phyloP scores from a whole-genome alignment of 2,329 filamentous ascomycete genomes.

The Neonectria ditissima region DNA sequence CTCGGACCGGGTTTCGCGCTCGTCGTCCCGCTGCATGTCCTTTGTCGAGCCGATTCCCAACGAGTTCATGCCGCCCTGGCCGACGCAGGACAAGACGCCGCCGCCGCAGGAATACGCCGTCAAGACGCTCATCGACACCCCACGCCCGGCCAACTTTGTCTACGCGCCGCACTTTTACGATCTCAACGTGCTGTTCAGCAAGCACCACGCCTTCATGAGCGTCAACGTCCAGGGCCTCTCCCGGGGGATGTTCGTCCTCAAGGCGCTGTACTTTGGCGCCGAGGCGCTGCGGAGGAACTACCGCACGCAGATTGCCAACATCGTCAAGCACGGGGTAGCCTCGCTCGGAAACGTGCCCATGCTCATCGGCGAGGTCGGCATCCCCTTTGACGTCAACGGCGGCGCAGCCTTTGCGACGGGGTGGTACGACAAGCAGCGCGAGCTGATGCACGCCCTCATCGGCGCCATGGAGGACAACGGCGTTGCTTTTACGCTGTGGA shows the following conservation, averaged over 20 bases:
- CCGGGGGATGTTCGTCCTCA: conserved; percentile 54
- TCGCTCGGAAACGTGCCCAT: conserved; percentile 51
- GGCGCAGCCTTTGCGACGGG: conserved; percentile 52
- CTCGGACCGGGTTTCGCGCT: conserved; percentile 49
- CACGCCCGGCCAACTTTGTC: conserved; percentile 50
- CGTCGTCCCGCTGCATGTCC: conserved; percentile 46
- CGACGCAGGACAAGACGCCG: conserved; percentile 23
- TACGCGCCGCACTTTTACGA: conserved; percentile 59
- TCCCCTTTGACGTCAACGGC: conserved; percentile 56
- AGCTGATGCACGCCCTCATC: conserved; percentile 55
- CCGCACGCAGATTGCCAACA: conserved; percentile 51
- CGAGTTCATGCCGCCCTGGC: conserved; percentile 55
- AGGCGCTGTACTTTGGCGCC: conserved; percentile 55
- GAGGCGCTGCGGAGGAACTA: conserved; percentile 54
- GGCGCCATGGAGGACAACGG: conserved; percentile 55
- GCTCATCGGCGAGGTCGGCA: conserved; percentile 56
- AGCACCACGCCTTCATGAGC: conserved; percentile 51
- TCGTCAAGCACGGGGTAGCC: conserved; percentile 48
- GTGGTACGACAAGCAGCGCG: conserved; percentile 53
- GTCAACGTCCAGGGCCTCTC: conserved; percentile 57
- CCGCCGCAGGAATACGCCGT: conserved; percentile 42
- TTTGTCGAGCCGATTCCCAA: conserved; percentile 58
- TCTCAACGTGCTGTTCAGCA: conserved; percentile 55
- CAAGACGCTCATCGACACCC: conserved; percentile 43
- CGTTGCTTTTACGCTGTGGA: conserved; percentile 55